Base-by-base conservation (phyloP, 176 grass and related monocot genomes). In the Zea mays region DNA sequence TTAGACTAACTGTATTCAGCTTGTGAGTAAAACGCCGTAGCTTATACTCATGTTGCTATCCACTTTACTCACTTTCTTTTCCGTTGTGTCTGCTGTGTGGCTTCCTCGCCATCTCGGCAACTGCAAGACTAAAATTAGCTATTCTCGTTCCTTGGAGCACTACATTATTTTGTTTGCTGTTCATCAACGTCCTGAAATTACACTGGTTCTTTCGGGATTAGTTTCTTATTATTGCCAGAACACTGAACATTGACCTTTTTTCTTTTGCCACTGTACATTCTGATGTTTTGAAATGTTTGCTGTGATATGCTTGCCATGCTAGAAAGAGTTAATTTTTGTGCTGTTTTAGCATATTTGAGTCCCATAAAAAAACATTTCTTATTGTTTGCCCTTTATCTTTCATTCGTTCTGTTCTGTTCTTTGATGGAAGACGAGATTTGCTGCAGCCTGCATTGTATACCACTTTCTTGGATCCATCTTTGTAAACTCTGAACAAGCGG, bases 1-100 rank as follows among this genome's bases (percentile, higher is more conserved):
- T 75, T 85, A 85, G 65, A 68, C 65, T 88, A 41, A 76, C 58
- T 37, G 68, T 62, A 51, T 58, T 76, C 20, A 7, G 76, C 36
- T 49, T 10, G n/a, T 65, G 74, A 44, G 39, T 19, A 21, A 21
- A 36, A 72, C 58, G 59, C 80, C 64, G 55, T 71, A 46, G 13
- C 14, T 7, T 48, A 71, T n/a, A 57, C 54, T 61, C 8, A 10
- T 10, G 10, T 33, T 71, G 47, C 4, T 46, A 16, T 39, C 57
- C 58, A 56, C 7, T 65, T 56, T 58, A 7, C 12, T 66, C 16
- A 7, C 10, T 66, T 40, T 46, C 3, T 69, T 87, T 13, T 33
- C 27, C 5, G 14, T 72, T 10, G 67, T 61, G 13, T 40, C 2
- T 51, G 16, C 20, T 67, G 51, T 77, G 27, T 37, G 27, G 17